A percentile compares a stretch with the other conserved stretches of the same genome.
These are phyloP conservation scores for Linnemannia zychae DNA, from an alignment of 192 early-diverging fungal genomes.

Conservation along the genomic window DNA sequence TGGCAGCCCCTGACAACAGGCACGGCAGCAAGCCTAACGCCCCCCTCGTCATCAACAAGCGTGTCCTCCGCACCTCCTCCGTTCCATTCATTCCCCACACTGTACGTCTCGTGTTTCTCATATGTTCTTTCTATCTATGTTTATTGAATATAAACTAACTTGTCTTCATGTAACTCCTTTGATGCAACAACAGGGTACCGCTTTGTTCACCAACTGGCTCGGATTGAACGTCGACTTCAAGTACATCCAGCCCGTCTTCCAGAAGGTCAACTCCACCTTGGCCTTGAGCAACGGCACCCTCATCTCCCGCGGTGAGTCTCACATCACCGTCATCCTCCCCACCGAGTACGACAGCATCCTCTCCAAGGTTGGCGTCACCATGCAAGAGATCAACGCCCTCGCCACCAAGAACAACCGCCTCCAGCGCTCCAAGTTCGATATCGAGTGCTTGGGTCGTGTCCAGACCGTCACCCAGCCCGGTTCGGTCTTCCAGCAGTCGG, in stretches of 20 bases:
- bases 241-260: constrained; percentile 66
- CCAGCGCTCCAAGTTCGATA: constrained; percentile 65
- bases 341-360: constrained; percentile 72
- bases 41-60: constrained; percentile 46
- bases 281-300: constrained; percentile 44
- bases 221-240: constrained; percentile 71
- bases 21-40: constrained; percentile 21
- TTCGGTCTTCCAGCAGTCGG: constrained; percentile 36
- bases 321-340: constrained; percentile 78
- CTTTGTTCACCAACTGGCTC: constrained; percentile 62
- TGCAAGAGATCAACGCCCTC: constrained; percentile 72
- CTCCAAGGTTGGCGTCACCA: constrained; percentile 71
- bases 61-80: constrained; percentile 56
- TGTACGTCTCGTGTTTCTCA: background rate
- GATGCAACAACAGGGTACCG: constrained; percentile 23
- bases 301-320: constrained; percentile 70
- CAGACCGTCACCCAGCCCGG: constrained; percentile 38
- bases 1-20: constrained; percentile 32
- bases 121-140: background rate
- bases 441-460: constrained; percentile 74
- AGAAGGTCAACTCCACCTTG: constrained; percentile 59
- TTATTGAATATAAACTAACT: background rate
- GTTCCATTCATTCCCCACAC: constrained; percentile 65
- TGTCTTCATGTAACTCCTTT: constrained; percentile 38
- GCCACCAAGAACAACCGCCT: constrained; percentile 62